Evolutionary conservation across 768 basidiomycete species (phyloP).

Genomic region (Russula sp.): DNA sequence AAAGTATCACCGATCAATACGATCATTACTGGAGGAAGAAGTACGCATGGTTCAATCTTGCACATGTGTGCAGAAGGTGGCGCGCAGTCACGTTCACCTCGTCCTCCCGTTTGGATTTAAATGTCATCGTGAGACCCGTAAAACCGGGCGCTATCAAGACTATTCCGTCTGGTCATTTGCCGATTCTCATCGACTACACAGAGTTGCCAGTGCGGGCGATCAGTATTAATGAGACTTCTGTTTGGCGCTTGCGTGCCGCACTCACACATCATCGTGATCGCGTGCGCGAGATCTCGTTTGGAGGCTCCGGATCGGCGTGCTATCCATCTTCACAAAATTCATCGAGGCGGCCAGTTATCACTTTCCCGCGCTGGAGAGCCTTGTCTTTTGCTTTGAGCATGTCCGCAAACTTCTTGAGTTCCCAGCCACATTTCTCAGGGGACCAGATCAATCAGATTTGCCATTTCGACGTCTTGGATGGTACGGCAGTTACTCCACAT

Average conservation of each 20-base stretch:
- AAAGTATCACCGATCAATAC: neutral
- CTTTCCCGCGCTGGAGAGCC: slow-evolving; percentile 14
- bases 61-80: slow-evolving; percentile 15
- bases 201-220: no score
- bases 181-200: slow-evolving; percentile 7
- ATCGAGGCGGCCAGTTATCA: neutral
- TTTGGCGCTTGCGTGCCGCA: neutral
- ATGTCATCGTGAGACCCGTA: neutral
- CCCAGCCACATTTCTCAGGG: neutral
- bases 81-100: slow-evolving; percentile 1
- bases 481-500: neutral
- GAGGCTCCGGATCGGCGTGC: rapidly evolving
- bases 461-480: slow-evolving; percentile 2
- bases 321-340: neutral
- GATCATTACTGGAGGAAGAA: neutral
- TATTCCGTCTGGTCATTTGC: neutral
- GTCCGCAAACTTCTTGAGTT: rapidly evolving
- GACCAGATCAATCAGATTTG: neutral
- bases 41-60: slow-evolving; percentile 30
- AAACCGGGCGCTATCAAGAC: neutral
- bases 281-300: neutral
- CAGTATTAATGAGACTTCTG: no score
- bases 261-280: neutral
- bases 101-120: neutral
- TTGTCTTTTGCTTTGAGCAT: neutral